Conservation (phyloP, 1,284 basidiomycete species). For the Trichosporon sp. region DNA sequence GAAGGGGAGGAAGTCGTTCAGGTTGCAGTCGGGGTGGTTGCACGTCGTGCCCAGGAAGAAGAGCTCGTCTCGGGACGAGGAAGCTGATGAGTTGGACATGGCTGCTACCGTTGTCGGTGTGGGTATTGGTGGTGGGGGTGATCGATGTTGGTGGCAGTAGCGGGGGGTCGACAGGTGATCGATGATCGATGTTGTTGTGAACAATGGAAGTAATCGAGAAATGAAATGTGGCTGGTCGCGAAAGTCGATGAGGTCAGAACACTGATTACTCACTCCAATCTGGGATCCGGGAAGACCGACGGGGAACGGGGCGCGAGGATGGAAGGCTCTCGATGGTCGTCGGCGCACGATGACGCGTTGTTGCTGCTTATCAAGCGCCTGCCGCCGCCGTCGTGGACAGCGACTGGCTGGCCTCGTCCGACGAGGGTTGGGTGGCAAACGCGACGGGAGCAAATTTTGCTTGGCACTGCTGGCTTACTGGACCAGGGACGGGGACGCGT, state of each 20-base stretch:
- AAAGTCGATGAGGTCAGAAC: not conserved
- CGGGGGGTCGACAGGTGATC: not conserved
- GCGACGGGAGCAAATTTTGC: not conserved
- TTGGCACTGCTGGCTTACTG: not conserved
- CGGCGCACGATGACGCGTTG: conserved; percentile 16
- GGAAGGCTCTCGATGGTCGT: not conserved
- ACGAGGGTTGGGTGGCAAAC: not conserved
- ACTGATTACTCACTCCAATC: no score
- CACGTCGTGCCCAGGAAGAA: conserved; percentile 56
- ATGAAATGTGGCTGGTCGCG: not conserved
- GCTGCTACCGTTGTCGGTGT: conserved; percentile 17
- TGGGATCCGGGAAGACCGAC: not conserved
- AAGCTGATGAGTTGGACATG: conserved; percentile 26
- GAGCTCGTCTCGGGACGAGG: conserved; percentile 42
- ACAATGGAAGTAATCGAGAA: not conserved
- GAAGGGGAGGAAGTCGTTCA: conserved; percentile 57
- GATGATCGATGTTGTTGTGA: not conserved
- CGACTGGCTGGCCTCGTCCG: not conserved
- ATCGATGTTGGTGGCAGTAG: not conserved
- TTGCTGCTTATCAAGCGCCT: conserved; percentile 19
- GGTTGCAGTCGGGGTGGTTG: conserved; percentile 52
- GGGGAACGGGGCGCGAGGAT: not conserved
- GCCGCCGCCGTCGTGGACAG: not conserved
- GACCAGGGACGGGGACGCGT: not conserved
- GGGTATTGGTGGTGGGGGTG: not conserved